Evolutionary conservation across 106 monocot genomes (phyloP).

Genomic region (Dioscorea alata): DNA sequence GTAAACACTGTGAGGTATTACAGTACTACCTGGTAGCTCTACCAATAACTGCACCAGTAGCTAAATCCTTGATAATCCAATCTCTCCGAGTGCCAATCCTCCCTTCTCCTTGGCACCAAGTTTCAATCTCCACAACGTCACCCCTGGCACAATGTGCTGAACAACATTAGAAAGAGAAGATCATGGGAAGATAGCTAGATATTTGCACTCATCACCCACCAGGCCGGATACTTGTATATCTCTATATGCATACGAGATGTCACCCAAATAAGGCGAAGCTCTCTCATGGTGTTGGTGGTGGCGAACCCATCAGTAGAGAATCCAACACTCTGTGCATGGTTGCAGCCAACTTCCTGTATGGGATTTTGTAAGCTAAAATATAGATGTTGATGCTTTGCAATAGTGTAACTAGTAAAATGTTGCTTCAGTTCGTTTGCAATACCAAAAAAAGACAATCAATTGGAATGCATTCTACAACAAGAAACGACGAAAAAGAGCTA

Average conservation of each 20-base stretch:
- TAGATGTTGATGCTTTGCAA: background rate
- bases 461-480: no score
- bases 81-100: conserved; percentile 90
- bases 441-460: no score
- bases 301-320: conserved; percentile 99
- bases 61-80: conserved; percentile 91
- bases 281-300: conserved; percentile 90
- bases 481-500: no score
- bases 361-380: background rate
- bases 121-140: conserved; percentile 96
- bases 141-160: conserved; percentile 45
- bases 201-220: conserved; percentile 26
- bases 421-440: no score
- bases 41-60: conserved; percentile 81
- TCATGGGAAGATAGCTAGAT: background rate
- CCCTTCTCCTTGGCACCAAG: conserved; percentile 98
- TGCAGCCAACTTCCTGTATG: conserved; percentile 93
- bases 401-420: background rate
- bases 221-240: conserved; percentile 94
- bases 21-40: conserved; percentile 89
- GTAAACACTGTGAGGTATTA: conserved; percentile 6
- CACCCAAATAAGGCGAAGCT: conserved; percentile 91
- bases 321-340: conserved; percentile 97
- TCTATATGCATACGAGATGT: conserved; percentile 99
- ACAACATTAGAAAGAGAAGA: background rate